These are phyloP conservation scores for Trichocladium antarcticum DNA, from an alignment of 495 filamentous ascomycete genomes.

Conservation along the genomic window DNA sequence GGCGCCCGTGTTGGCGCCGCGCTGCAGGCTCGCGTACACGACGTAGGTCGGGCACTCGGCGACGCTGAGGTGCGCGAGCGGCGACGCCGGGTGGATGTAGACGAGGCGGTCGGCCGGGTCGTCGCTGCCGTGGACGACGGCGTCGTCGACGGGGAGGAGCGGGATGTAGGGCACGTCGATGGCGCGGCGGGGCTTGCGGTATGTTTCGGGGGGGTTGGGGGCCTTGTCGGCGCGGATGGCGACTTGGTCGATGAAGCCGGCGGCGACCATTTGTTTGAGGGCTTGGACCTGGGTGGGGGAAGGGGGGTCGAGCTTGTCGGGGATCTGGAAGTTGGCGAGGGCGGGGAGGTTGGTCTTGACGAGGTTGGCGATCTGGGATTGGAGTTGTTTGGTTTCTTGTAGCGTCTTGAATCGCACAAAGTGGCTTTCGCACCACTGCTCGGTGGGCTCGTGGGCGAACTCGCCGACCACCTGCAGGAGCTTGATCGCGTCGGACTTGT, in stretches of 20 bases:
- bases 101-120: constrained; percentile 43
- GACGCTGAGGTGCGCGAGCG: constrained; percentile 57
- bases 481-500: constrained; percentile 80
- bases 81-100: constrained; percentile 78
- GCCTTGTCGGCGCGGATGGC: constrained; percentile 85
- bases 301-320: constrained; percentile 56
- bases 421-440: constrained; percentile 63
- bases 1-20: constrained; percentile 42
- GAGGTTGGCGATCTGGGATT: constrained; percentile 70
- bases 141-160: constrained; percentile 57
- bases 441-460: constrained; percentile 55
- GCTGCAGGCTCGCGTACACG: constrained; percentile 76
- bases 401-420: constrained; percentile 81
- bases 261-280: constrained; percentile 80
- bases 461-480: constrained; percentile 79
- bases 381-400: constrained; percentile 72
- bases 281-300: constrained; percentile 61
- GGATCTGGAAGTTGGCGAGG: constrained; percentile 46
- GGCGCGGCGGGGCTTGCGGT: constrained; percentile 62
- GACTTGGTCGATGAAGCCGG: constrained; percentile 90
- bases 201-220: constrained; percentile 57
- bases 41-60: constrained; percentile 73
- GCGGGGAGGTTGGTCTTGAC: constrained; percentile 63
- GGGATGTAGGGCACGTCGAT: constrained; percentile 88
- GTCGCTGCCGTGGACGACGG: constrained; percentile 14